Evolutionary conservation across 768 basidiomycete species (phyloP), one percentile per base, ranked within the genome.

Genomic region (Dictyophora rubrovolvata): DNA sequence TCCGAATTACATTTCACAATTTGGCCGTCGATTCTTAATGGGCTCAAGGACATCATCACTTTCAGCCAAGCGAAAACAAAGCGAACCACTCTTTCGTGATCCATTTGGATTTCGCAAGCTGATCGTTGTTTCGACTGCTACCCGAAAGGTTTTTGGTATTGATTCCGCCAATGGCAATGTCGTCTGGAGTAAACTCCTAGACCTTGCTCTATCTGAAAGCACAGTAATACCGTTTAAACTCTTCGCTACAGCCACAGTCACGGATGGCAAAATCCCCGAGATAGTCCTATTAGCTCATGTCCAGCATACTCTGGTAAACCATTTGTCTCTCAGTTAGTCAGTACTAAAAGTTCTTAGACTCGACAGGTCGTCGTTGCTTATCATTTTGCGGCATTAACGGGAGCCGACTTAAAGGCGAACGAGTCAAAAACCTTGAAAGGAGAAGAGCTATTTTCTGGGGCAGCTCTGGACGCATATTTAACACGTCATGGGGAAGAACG

Each of bases 101-200:
- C 70, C 84, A 0, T 95, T 94, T 67, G 93, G 92, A 0, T 91
- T 96, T 72, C 78, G 86, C 37, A 90, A 96, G 67, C 69, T 96
- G 28, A 79, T 94, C 49, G 79, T 95, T 4, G 78, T 75, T 6
- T 87, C 84, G 0, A 91, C 88, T 2, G 63, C 74, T 0, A 74
- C 79, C 28, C 91, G 92, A 1, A 92, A 90, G 65, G 63, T 93
- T 0, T 92, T 84, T 65, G 93, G 84, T 0, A 71, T 97, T 48
- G 92, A 96, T 64, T 86, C 89, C 1, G 79, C 82, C 10, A 87
- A 76, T 48, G 93, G 93, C 0, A 74, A 78, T 1, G 75, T 91
- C 33, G 66, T 95, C 1, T 97, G 93, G 93, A 85, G 80, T 63
- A 81, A 83, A 10, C 73, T 89, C 1, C 75, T 95, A 1, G 76